These are phyloP conservation scores for Volvox reticuliferus DNA, from an alignment of 139 green algal species.

Conservation along the genomic window DNA sequence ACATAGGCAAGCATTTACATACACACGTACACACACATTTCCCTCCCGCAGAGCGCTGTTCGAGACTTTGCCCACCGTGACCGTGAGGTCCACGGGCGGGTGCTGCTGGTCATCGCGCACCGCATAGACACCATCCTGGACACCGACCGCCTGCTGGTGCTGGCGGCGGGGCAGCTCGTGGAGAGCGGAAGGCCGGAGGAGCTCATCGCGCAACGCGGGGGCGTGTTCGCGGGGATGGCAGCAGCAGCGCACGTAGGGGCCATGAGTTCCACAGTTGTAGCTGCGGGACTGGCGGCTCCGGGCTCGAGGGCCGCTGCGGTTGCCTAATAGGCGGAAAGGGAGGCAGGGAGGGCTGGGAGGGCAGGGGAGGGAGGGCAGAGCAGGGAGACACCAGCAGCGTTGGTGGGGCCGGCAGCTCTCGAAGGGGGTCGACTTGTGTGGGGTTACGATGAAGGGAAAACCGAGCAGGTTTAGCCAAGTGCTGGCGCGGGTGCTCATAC, in stretches of 20 bases:
- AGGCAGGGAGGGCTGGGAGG: slow-evolving; percentile 7
- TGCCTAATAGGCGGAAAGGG: slow-evolving; percentile 30
- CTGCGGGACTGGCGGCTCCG: not conserved
- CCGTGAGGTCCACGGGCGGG: slow-evolving; percentile 50
- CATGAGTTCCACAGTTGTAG: not conserved
- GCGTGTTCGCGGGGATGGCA: slow-evolving; percentile 57
- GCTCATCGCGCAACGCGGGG: slow-evolving; percentile 55
- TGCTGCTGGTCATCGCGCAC: slow-evolving; percentile 86
- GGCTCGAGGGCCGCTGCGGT: too few species aligned
- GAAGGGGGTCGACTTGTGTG: too few species aligned
- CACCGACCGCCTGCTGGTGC: slow-evolving; percentile 86
- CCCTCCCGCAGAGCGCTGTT: slow-evolving; percentile 58
- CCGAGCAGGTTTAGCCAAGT: too few species aligned
- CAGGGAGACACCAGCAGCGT: too few species aligned
- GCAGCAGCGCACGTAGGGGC: slow-evolving; percentile 4
- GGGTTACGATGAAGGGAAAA: too few species aligned
- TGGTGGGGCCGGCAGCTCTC: too few species aligned
- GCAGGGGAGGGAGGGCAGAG: slow-evolving; percentile 78
- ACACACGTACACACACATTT: slow-evolving; percentile 71
- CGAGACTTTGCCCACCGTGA: slow-evolving; percentile 53
- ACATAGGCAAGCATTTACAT: too few species aligned
- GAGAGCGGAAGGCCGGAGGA: slow-evolving; percentile 76
- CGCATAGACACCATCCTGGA: slow-evolving; percentile 92
- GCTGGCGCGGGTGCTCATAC: too few species aligned
- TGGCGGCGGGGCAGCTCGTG: slow-evolving; percentile 77